Evolutionary conservation across 257 asterid species (phyloP).

Genomic region (Solanum peruvianum): DNA sequence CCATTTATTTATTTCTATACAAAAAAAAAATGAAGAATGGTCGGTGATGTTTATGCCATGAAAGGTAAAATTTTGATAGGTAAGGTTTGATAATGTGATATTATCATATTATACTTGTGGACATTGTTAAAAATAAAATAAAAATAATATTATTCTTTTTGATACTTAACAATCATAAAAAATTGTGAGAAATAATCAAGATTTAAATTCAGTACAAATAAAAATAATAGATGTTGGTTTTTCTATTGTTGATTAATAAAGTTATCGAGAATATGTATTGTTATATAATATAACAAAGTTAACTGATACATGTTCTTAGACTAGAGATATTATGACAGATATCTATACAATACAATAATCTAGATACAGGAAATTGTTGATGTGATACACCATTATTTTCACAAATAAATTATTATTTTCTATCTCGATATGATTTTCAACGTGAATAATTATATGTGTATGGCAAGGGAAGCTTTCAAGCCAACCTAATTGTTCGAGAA

Average conservation of each 20-base stretch:
- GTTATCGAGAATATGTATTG: neutral
- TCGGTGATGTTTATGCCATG: neutral
- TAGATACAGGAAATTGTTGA: rapidly evolving
- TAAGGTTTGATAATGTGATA: neutral
- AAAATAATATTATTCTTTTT: neutral
- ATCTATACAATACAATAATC: neutral
- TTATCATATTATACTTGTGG: neutral
- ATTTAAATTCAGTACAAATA: neutral
- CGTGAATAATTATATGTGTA: neutral
- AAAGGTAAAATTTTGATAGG: neutral
- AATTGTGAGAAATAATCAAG: neutral
- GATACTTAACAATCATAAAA: neutral
- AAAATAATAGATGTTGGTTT: neutral
- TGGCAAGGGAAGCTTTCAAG: neutral
- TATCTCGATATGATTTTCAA: neutral
- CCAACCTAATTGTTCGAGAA: neutral
- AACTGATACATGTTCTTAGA: neutral
- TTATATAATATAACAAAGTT: neutral
- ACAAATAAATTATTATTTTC: no score
- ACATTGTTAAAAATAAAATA: neutral
- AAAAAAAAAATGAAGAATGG: neutral
- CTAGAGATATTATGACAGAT: no score
- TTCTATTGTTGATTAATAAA: neutral
- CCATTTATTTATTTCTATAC: neutral
- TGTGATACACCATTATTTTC: neutral